Evolutionary conservation across 1,139 yeast genomes (phyloP).

Genomic region (Williopsis jadinii): DNA sequence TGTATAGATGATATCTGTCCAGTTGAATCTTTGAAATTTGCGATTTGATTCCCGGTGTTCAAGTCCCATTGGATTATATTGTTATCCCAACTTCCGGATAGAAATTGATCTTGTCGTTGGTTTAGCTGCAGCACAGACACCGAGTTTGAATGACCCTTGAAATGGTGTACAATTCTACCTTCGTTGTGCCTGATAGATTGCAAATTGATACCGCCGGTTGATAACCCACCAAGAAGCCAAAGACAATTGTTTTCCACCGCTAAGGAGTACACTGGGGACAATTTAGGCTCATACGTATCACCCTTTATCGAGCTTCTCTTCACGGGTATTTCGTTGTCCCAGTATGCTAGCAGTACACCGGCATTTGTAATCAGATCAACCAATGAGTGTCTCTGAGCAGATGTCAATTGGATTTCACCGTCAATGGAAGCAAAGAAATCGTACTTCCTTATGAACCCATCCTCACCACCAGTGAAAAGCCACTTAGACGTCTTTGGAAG

Average conservation of each 20-base stretch:
- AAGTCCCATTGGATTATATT: slow-evolving; percentile 79
- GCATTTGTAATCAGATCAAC: slow-evolving; percentile 82
- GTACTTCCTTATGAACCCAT: slow-evolving; percentile 86
- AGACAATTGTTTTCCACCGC: slow-evolving; percentile 78
- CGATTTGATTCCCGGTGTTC: slow-evolving; percentile 53
- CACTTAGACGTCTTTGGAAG: slow-evolving; percentile 79
- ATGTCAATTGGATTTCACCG: slow-evolving; percentile 85
- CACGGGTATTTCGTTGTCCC: slow-evolving; percentile 94
- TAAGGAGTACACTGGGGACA: slow-evolving; percentile 82
- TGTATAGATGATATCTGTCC: slow-evolving; percentile 80
- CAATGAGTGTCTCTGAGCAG: slow-evolving; percentile 84
- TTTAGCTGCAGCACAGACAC: slow-evolving; percentile 68
- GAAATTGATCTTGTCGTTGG: slow-evolving; percentile 38
- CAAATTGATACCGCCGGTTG: slow-evolving; percentile 79
- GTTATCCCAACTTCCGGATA: slow-evolving; percentile 92
- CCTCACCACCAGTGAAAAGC: slow-evolving; percentile 94
- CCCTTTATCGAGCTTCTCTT: slow-evolving; percentile 28
- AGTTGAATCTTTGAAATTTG: slow-evolving; percentile 43
- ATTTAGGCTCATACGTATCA: slow-evolving; percentile 50
- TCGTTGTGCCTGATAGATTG: slow-evolving; percentile 81
- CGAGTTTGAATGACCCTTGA: slow-evolving; percentile 63
- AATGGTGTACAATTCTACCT: slow-evolving; percentile 75
- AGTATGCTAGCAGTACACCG: slow-evolving; percentile 76
- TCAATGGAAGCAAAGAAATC: slow-evolving; percentile 81
- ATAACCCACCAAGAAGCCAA: slow-evolving; percentile 81